phyloP scores from a whole-genome alignment of 2,329 filamentous ascomycete species.

The Fusarium concolor region DNA sequence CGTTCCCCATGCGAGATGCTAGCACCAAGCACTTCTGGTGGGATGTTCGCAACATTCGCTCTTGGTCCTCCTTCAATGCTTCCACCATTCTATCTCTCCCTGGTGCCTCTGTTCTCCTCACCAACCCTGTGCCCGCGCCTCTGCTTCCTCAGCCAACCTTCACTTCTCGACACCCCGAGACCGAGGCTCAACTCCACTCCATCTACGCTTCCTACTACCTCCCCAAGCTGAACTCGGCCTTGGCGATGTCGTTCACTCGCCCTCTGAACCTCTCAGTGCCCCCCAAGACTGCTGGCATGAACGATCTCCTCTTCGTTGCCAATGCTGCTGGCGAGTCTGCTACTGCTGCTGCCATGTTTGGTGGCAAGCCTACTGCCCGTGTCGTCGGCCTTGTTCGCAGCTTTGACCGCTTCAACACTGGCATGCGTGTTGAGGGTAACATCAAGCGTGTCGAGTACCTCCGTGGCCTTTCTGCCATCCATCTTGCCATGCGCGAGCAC shows the following conservation, averaged over 20 bases:
- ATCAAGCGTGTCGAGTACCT: constrained; percentile 91
- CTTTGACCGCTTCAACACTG: constrained; percentile 95
- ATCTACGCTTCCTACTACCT: constrained; percentile 84
- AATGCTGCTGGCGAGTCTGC: constrained; percentile 68
- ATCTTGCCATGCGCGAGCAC: constrained; percentile 93
- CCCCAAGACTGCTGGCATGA: constrained; percentile 52
- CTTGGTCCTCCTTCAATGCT: constrained; percentile 84
- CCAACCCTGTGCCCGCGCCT: constrained; percentile 71
- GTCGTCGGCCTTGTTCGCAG: constrained; percentile 89
- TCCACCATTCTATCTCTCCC: constrained; percentile 78
- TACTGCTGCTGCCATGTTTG: constrained; percentile 65
- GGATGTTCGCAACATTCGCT: constrained; percentile 88
- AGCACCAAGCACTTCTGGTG: constrained; percentile 92
- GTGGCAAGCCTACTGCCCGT: constrained; percentile 64
- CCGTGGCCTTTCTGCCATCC: constrained; percentile 84
- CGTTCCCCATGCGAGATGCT: constrained; percentile 73
- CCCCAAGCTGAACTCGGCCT: constrained; percentile 86
- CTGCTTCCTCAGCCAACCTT: constrained; percentile 70
- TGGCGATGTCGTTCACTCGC: constrained; percentile 78
- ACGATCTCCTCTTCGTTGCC: constrained; percentile 73
- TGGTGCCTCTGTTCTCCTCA: constrained; percentile 77
- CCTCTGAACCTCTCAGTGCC: constrained; percentile 66
- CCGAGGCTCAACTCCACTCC: constrained; percentile 78
- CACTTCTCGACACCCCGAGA: constrained; percentile 77
- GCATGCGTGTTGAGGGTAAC: constrained; percentile 87